Conservation (phyloP, 441 rosid genomes). For the Jatropha multifida region DNA sequence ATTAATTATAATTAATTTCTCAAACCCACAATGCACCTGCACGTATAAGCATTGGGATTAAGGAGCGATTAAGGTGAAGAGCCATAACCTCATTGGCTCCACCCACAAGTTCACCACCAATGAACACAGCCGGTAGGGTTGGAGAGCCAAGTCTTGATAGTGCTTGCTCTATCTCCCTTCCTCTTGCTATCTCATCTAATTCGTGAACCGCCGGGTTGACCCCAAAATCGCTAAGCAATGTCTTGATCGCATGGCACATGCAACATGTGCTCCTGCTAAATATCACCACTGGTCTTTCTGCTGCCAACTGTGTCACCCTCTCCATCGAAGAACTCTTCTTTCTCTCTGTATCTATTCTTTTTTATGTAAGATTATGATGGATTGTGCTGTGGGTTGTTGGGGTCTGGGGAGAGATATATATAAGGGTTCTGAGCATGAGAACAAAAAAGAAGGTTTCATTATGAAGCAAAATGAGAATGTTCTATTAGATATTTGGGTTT, state of each 20-base stretch:
- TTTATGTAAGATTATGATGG: neutral
- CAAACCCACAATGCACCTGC: conserved; percentile 79
- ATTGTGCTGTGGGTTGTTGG: conserved; percentile 18
- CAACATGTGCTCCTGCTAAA: conserved; percentile 71
- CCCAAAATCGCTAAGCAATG: conserved; percentile 60
- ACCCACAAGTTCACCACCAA: conserved; percentile 72
- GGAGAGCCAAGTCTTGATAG: conserved; percentile 59
- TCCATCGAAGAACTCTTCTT: conserved; percentile 41
- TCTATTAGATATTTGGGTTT: conserved; percentile 30
- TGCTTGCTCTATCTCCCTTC: conserved; percentile 68
- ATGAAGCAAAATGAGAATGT: conserved; percentile 32
- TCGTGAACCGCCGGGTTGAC: conserved; percentile 64
- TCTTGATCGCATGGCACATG: conserved; percentile 75
- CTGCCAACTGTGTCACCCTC: conserved; percentile 48
- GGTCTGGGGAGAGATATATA: conserved; percentile 13
- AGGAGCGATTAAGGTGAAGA: conserved; percentile 66
- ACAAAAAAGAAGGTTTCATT: conserved; percentile 10
- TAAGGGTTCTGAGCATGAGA: conserved; percentile 26
- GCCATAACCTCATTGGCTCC: conserved; percentile 76
- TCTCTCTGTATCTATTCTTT: neutral
- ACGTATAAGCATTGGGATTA: conserved; percentile 61
- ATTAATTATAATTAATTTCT: neutral
- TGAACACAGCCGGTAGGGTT: conserved; percentile 61
- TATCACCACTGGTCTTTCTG: conserved; percentile 75
- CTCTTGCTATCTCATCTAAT: conserved; percentile 59